Conservation (phyloP, 2,329 filamentous ascomycete genomes). For the Cyphellophora europaea region DNA sequence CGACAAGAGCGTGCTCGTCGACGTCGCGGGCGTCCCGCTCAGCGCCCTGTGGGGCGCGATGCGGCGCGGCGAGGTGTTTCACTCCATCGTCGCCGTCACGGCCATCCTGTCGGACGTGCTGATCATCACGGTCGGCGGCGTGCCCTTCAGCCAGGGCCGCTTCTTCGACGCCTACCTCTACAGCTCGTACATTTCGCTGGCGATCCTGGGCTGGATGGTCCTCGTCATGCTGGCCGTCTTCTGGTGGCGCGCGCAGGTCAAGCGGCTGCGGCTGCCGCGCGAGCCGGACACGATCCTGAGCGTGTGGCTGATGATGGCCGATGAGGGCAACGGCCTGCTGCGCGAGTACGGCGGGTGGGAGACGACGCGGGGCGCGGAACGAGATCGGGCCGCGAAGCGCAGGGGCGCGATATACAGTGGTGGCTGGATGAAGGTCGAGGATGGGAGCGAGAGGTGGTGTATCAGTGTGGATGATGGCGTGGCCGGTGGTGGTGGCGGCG, state of each 20-base stretch:
- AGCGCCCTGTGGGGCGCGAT: slow-evolving; percentile 5
- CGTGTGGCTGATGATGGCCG: slow-evolving; percentile 11
- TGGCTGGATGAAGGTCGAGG: neutral
- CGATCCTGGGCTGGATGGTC: slow-evolving; percentile 8
- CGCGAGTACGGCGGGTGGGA: neutral
- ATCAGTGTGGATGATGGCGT: neutral
- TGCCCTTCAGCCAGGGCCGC: slow-evolving; percentile 9
- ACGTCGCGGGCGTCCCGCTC: slow-evolving; percentile 6
- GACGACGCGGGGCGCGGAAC: neutral
- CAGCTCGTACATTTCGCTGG: slow-evolving; percentile 8
- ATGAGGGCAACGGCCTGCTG: slow-evolving; percentile 4
- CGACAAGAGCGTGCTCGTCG: slow-evolving; percentile 4
- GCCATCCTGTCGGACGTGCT: slow-evolving; percentile 11
- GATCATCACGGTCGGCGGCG: slow-evolving; percentile 11
- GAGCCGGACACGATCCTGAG: slow-evolving; percentile 7
- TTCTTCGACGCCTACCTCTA: slow-evolving; percentile 5
- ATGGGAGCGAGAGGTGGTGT: neutral
- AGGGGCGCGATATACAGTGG: neutral
- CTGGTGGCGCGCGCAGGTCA: slow-evolving; percentile 6
- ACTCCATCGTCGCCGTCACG: slow-evolving; percentile 8
- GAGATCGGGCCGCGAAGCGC: neutral
- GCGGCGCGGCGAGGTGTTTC: slow-evolving; percentile 9
- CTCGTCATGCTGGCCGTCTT: slow-evolving; percentile 7
- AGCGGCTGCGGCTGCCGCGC: slow-evolving; percentile 7
- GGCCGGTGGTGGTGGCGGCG: too few relatives aligned